A percentile compares a stretch with the other conserved stretches of the same genome.
Conservation (phyloP, 441 rosid species). For the Adansonia rubrostipa region DNA sequence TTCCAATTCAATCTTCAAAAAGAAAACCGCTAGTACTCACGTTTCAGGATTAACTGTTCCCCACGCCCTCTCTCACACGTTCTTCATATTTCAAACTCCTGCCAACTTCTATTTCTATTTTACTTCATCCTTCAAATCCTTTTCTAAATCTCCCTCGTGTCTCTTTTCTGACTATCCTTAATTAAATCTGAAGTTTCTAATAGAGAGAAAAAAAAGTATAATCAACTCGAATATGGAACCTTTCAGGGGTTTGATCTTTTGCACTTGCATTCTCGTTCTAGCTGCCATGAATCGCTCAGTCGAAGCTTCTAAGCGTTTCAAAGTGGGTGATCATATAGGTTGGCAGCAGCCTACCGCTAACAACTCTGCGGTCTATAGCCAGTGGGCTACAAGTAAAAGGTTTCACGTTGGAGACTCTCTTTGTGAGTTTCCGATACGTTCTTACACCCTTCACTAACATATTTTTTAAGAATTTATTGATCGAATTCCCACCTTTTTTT, state of each 20-base stretch:
- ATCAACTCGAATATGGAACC: slow-evolving; percentile 28
- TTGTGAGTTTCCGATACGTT: slow-evolving; percentile 43
- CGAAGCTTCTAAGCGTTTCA: slow-evolving; percentile 52
- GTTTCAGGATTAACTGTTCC: neutral
- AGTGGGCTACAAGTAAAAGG: slow-evolving; percentile 71
- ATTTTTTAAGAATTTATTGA: neutral
- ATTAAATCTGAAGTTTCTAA: neutral
- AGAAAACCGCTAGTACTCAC: neutral
- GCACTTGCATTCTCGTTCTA: slow-evolving; percentile 30
- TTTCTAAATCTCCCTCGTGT: no score
- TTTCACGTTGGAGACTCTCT: slow-evolving; percentile 85
- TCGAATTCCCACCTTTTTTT: neutral
- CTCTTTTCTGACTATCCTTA: neutral
- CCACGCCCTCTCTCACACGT: neutral
- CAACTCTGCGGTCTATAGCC: slow-evolving; percentile 50
- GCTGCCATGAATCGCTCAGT: slow-evolving; percentile 27
- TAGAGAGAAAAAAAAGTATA: neutral
- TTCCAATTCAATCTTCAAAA: neutral
- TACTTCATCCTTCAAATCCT: neutral
- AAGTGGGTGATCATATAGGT: slow-evolving; percentile 70
- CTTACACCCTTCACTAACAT: no score
- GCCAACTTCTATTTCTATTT: neutral
- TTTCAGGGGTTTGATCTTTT: slow-evolving; percentile 20
- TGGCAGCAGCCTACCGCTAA: slow-evolving; percentile 69
- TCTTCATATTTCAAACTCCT: neutral